Evolutionary conservation across 768 basidiomycete genomes (phyloP).

Genomic region (Coprinopsis cinerea): DNA sequence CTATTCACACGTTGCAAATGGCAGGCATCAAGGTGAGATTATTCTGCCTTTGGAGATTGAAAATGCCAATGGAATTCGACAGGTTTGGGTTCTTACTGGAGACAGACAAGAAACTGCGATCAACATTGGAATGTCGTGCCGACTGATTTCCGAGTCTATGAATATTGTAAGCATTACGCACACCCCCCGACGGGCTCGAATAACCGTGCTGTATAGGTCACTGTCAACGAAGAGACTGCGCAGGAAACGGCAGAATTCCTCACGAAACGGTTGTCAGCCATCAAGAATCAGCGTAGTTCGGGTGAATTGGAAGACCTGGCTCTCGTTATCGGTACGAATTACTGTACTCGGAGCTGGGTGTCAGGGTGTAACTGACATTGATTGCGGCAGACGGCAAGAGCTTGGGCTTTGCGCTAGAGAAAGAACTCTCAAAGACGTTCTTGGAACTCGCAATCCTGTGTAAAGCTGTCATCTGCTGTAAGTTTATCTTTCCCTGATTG

Average conservation of each 20-base stretch:
- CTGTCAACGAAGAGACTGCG: slow-evolving; percentile 86
- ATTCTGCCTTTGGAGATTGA: slow-evolving; percentile 3
- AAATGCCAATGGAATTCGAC: slow-evolving; percentile 3
- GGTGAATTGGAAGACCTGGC: slow-evolving; percentile 96
- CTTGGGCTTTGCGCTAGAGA: slow-evolving; percentile 86
- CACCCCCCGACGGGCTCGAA: neutral
- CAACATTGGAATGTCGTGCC: slow-evolving; percentile 97
- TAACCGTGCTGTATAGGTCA: slow-evolving; percentile 50
- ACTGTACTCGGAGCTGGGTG: no score
- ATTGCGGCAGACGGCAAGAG: slow-evolving; percentile 84
- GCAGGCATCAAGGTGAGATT: slow-evolving; percentile 83
- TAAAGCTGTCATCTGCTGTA: slow-evolving; percentile 97
- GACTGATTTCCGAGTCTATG: slow-evolving; percentile 97
- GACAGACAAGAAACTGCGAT: slow-evolving; percentile 99
- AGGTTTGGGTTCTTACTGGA: slow-evolving; percentile 98
- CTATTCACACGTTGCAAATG: slow-evolving; percentile 95
- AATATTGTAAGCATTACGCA: slow-evolving; percentile 63
- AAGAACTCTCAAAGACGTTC: slow-evolving; percentile 84
- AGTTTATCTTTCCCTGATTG: slow-evolving; percentile 24
- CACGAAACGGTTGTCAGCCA: slow-evolving; percentile 81
- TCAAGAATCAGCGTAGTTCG: slow-evolving; percentile 85
- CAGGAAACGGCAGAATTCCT: slow-evolving; percentile 82
- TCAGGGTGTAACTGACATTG: no score
- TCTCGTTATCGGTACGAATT: slow-evolving; percentile 75
- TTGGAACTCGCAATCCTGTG: slow-evolving; percentile 96